These are phyloP conservation scores for Rutstroemia sp. DNA, from an alignment of 2,329 filamentous ascomycete species.

Conservation along the genomic window DNA sequence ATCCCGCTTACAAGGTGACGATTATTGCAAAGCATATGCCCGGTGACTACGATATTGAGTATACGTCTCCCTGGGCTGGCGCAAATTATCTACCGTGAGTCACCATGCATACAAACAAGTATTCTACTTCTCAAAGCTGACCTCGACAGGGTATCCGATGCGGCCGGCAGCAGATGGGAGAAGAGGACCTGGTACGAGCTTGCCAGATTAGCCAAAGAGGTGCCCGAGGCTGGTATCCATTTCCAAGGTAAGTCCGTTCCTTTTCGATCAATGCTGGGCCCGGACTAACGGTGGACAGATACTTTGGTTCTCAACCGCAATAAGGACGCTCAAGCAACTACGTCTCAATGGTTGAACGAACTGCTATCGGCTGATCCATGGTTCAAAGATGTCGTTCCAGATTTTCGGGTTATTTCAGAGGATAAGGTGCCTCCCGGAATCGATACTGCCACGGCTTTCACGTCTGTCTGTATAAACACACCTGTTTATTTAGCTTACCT, in stretches of 20 bases:
- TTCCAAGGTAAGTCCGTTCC: conserved; percentile 51
- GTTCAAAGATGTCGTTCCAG: conserved; percentile 64
- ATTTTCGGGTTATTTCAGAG: conserved; percentile 56
- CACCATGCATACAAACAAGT: neutral
- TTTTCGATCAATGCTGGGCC: neutral
- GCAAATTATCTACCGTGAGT: conserved; percentile 70
- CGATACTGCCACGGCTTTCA: conserved; percentile 69
- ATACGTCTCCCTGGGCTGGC: conserved; percentile 83
- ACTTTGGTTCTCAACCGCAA: conserved; percentile 42
- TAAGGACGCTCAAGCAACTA: conserved; percentile 18
- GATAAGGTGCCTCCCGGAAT: conserved; percentile 55
- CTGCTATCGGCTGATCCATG: conserved; percentile 63
- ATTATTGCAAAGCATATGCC: conserved; percentile 85
- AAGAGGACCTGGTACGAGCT: conserved; percentile 57
- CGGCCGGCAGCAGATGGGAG: conserved; percentile 45
- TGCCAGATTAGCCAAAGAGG: conserved; percentile 50
- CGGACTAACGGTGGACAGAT: conserved; percentile 29
- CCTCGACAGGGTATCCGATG: conserved; percentile 14
- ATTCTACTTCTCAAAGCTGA: neutral
- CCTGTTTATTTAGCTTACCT: conserved; percentile 84
- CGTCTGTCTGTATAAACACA: conserved; percentile 86
- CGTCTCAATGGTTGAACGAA: conserved; percentile 47
- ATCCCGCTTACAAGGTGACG: conserved; percentile 52
- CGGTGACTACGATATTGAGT: conserved; percentile 86
- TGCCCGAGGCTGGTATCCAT: conserved; percentile 74